Evolutionary conservation across 148 eudicot species (phyloP), one percentile per base, ranked within the genome.

Genomic region (Rhododendron henanense): DNA sequence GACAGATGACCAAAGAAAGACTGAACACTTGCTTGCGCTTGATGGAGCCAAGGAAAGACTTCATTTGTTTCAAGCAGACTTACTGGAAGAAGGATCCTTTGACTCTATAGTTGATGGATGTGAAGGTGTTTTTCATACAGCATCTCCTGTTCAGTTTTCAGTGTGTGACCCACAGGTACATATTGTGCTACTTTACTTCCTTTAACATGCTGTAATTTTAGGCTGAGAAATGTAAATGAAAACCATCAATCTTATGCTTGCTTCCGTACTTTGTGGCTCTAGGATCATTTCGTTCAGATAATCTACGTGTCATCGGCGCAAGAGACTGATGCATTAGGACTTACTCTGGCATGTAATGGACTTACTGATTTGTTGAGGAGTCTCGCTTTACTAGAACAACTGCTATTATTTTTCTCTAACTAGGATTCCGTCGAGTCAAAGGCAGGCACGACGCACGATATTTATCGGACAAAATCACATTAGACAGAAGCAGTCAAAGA

Each of bases 31-130:
- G 87, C 81, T 89, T 10, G 89, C 85, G 39, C 57, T 90, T 16
- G 88, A 88, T 9, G 90, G 90, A 74, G 92, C 90, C 5, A 73
- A 90, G 31, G 86, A 87, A 71, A 87, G 92, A 79, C 92, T 90
- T 35, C 89, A 85, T 59, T 78, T 90, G 81, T 90, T 90, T 47
- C 73, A 90, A 83, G 92, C 90, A 33, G 81, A 90, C 23, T 78
- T 88, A 35, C 33, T 74, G 41, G 88, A 85, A 23, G 92, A 85
- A 15, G 89, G 84, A 18, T 85, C 89, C 16, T 90, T 90, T 31
- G 88, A 88, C 86, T 31, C 87, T 31, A 84, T 86, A 59, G 80
- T 88, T 57, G 39, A 55, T n/a, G 90, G 89, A 50, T 85, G 90
- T 85, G 81, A 85, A 33, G 89, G 88, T 3, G 89, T 90, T 63